phyloP scores from a whole-genome alignment of 2,329 filamentous ascomycete genomes.

The Juglanconis oblonga region DNA sequence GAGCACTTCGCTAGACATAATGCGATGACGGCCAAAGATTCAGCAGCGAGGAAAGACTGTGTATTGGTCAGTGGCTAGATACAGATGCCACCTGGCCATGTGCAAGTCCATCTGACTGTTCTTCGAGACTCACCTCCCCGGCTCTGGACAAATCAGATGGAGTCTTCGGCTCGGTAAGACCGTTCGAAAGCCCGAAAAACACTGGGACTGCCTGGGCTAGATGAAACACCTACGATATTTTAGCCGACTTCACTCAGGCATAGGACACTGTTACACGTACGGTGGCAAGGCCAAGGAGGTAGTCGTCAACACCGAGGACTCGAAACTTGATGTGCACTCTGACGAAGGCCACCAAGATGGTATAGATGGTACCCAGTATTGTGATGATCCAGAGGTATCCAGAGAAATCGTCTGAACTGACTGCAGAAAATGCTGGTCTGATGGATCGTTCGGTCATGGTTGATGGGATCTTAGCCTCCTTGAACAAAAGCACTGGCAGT shows the following conservation, averaged over 20 bases:
- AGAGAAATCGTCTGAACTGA: background rate
- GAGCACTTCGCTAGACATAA: conserved; percentile 21
- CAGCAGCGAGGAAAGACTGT: conserved; percentile 8
- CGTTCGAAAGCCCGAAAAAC: background rate
- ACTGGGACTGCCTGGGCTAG: background rate
- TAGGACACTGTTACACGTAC: background rate
- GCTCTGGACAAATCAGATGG: background rate
- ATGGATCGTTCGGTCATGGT: background rate
- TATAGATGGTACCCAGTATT: conserved; percentile 19
- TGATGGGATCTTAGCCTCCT: no score
- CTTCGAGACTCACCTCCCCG: no score
- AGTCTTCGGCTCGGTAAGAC: background rate
- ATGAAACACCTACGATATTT: background rate
- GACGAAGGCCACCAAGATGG: background rate
- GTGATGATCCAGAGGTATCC: conserved; percentile 20
- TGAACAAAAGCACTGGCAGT: no score
- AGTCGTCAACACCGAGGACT: background rate
- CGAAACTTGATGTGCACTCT: background rate
- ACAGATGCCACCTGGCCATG: no score
- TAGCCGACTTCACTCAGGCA: background rate
- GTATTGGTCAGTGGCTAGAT: no score
- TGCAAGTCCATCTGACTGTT: no score
- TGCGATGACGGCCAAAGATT: conserved; percentile 10
- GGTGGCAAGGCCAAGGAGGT: background rate
- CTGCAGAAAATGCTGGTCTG: background rate